Conservation (phyloP, 2,329 filamentous ascomycete species). For the Cercospora sp. region DNA sequence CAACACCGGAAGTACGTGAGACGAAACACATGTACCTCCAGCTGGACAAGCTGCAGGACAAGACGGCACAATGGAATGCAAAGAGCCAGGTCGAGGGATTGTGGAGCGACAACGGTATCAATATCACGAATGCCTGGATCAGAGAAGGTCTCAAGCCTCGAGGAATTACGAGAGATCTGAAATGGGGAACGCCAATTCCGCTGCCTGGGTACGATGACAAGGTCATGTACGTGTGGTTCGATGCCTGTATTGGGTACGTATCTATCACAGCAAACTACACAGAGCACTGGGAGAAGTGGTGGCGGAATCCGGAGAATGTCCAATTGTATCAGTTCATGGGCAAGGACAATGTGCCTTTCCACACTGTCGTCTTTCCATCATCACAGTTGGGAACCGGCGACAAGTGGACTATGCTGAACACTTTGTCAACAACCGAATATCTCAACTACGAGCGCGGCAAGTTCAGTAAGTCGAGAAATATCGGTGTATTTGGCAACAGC, state of each 20-base stretch:
- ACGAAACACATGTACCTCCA: conserved; percentile 92
- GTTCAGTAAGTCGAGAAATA: conserved; percentile 85
- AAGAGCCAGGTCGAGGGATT: conserved; percentile 70
- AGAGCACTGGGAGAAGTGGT: conserved; percentile 88
- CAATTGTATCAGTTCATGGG: conserved; percentile 94
- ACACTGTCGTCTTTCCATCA: conserved; percentile 87
- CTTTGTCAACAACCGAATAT: conserved; percentile 86
- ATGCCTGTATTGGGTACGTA: conserved; percentile 91
- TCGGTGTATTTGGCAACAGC: conserved; percentile 89
- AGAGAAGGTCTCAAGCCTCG: conserved; percentile 80
- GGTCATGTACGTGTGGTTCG: conserved; percentile 93
- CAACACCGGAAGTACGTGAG: conserved; percentile 72
- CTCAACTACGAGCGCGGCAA: conserved; percentile 87
- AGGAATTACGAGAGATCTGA: conserved; percentile 88
- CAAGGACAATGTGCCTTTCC: conserved; percentile 86
- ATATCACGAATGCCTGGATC: conserved; percentile 79
- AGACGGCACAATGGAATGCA: conserved; percentile 75
- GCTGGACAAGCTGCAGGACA: conserved; percentile 76
- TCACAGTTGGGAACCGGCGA: conserved; percentile 81
- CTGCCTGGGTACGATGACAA: conserved; percentile 66
- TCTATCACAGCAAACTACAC: conserved; percentile 93
- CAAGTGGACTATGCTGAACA: conserved; percentile 86
- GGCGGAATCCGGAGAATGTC: conserved; percentile 85
- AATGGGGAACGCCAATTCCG: conserved; percentile 74
- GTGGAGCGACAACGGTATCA: conserved; percentile 73